Evolutionary conservation across 1,284 basidiomycete species (phyloP), one percentile per base, ranked within the genome.

Genomic region (Somion occarium): DNA sequence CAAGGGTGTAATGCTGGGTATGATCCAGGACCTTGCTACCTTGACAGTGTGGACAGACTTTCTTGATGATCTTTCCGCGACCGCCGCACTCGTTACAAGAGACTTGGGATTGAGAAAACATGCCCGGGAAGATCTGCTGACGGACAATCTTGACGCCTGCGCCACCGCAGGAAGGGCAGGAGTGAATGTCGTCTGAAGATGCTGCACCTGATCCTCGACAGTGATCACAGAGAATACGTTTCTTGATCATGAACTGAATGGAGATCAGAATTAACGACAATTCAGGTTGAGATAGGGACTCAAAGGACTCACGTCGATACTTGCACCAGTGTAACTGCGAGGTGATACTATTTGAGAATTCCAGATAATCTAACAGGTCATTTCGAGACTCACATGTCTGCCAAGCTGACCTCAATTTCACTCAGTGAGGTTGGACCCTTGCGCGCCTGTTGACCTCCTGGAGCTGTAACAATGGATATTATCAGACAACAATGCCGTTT

Each of bases 101-200:
- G 53, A 79, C 69, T 71, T 93, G 87, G 53, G 85, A 80, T 71
- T 94, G 85, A 0, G 87, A 89, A 61, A 88, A 90, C 93, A 96
- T 95, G 20, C 93, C 93, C 1, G 93, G 93, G 75, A 95, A 93
- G 57, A 98, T 90, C 74, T 94, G 94, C 66, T 96, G 93, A 51
- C 92, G 87, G 51, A 87, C 80, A 25, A 96, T 69, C 61, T 89
- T 86, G 51, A 94, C 78, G 38, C 94, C 94, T 51, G 83, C 76
- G n/a, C 94, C 94, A 44, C 80, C 78, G 64, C 94, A 98, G 9
- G 79, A 78, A 2, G 78, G 66, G 64, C 94, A 98, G 18, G 79
- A 79, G 58, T 92, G 87, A 26, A 98, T 89, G 64, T 97, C 92
- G 11, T 77, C 68, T 44, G 91, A 87, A 1, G 91, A 91, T 1